These are phyloP conservation scores for Cyamopsis tetragonoloba DNA, from an alignment of 306 rosid genomes.

Conservation along the genomic window DNA sequence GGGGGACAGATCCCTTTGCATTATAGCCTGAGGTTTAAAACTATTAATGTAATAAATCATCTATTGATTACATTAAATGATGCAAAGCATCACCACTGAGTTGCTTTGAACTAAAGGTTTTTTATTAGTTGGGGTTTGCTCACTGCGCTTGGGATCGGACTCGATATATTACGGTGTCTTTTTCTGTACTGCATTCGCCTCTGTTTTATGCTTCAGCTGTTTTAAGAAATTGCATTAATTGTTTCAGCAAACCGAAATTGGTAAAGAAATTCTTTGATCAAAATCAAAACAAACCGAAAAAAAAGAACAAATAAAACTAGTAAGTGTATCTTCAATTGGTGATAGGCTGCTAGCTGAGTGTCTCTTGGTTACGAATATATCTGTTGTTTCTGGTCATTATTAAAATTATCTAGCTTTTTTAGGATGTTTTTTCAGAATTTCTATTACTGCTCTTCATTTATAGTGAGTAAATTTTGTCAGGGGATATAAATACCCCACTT, in stretches of 20 bases:
- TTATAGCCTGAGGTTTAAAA: background rate
- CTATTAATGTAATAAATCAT: background rate
- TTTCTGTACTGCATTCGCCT: background rate
- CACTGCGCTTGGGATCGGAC: background rate
- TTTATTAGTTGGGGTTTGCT: background rate
- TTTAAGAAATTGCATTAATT: constrained; percentile 2
- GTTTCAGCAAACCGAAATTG: no score
- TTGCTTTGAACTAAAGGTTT: background rate
- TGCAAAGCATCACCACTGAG: background rate
- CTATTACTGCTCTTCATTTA: background rate
- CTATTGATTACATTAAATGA: background rate
- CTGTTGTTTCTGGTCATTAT: background rate
- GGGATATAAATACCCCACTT: no score
- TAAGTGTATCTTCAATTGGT: background rate
- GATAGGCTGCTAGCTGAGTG: background rate
- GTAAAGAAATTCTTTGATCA: background rate
- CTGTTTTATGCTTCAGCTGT: background rate
- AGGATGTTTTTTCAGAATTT: background rate
- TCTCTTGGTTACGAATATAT: background rate
- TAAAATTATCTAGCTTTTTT: background rate
- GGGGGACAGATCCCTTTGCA: background rate
- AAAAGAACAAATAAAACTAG: no score
- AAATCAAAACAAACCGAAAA: background rate
- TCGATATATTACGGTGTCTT: background rate
- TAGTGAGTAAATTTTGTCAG: background rate